Evolutionary conservation across 2,329 filamentous ascomycete species (phyloP).

Genomic region (Trichophyton mentagrophytes): DNA sequence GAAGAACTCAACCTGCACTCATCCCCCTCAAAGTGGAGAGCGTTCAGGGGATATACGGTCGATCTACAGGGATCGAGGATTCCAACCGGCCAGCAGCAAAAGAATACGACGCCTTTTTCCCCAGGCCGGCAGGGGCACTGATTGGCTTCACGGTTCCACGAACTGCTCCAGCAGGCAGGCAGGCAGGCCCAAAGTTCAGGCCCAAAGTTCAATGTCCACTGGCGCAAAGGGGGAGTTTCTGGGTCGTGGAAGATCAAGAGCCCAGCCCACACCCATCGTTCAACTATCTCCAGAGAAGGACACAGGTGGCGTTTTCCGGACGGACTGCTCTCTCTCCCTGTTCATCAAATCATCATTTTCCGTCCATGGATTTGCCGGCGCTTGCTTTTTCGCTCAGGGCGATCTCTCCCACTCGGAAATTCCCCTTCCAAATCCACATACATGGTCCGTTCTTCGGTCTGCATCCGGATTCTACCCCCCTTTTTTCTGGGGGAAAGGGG

Average conservation of each 20-base stretch:
- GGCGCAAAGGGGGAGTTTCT: no score
- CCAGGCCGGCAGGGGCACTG: not conserved
- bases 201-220: no score
- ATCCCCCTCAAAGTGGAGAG: slow-evolving; percentile 1
- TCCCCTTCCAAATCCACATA: not conserved
- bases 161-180: not conserved
- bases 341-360: no score
- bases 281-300: no score
- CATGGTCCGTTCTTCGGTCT: not conserved
- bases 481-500: not conserved
- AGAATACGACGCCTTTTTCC: not conserved
- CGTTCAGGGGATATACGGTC: not conserved
- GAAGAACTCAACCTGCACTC: not conserved
- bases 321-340: no score
- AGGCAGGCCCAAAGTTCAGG: no score
- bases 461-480: not conserved
- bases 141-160: not conserved
- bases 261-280: no score
- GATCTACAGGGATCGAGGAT: not conserved
- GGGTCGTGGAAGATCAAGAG: no score
- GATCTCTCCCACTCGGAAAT: no score
- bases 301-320: no score
- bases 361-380: no score
- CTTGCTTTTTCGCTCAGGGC: no score
- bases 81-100: not conserved